Percentiles rank a stretch among this genome's conserved stretches.
Evolutionary conservation across 225 moss, liverwort and hornwort species (phyloP).

Genomic region (Polytrichum commune): DNA sequence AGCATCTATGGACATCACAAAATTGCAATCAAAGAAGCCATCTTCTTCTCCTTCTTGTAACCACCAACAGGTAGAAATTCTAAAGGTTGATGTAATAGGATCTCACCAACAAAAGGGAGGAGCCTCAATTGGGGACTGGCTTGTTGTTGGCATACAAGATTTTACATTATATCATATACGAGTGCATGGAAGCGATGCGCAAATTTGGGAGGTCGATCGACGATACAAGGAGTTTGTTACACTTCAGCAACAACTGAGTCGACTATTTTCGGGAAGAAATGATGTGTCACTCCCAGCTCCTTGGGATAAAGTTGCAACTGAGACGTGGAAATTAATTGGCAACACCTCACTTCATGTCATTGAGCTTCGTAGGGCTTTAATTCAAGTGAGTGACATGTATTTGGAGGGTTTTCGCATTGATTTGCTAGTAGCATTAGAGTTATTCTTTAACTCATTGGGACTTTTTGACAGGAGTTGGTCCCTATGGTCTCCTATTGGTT

Average conservation of each 20-base stretch:
- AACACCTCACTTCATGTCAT: constrained; percentile 94
- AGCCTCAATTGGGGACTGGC: constrained; percentile 82
- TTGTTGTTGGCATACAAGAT: constrained; percentile 84
- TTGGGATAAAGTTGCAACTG: constrained; percentile 81
- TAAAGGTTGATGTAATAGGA: constrained; percentile 91
- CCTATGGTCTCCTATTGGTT: no score
- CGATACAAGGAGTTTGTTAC: constrained; percentile 89
- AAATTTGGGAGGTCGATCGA: constrained; percentile 87
- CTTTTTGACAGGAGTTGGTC: no score
- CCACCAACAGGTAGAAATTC: constrained; percentile 45
- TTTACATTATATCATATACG: constrained; percentile 81
- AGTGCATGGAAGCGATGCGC: constrained; percentile 58
- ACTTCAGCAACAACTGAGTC: constrained; percentile 69
- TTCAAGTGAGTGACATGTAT: constrained; percentile 35
- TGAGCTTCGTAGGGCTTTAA: constrained; percentile 82
- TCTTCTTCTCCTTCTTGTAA: no score
- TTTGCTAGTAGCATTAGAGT: no score
- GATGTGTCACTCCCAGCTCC: constrained; percentile 64
- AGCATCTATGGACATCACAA: constrained; percentile 44
- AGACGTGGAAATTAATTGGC: constrained; percentile 85
- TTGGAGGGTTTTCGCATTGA: no score
- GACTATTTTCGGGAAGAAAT: constrained; percentile 45
- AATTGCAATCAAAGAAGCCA: constrained; percentile 13
- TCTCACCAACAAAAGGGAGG: constrained; percentile 82
- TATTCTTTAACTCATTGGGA: no score